Evolutionary conservation across 2,329 filamentous ascomycete genomes (phyloP).

Genomic region (Trichoderma polysporum): DNA sequence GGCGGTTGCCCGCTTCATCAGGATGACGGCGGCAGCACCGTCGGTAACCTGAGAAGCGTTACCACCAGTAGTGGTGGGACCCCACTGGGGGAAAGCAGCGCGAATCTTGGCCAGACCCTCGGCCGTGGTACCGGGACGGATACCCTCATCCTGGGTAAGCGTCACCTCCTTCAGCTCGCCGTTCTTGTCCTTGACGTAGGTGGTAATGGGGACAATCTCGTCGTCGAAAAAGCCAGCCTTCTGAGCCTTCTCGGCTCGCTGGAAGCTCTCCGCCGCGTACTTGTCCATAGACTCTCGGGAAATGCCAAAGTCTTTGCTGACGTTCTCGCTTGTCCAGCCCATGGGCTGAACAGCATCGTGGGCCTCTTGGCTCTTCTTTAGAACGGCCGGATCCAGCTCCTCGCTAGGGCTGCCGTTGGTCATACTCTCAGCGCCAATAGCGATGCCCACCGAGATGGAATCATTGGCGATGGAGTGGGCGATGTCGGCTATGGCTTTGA

Average conservation of each 20-base stretch:
- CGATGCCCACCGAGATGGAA: conserved; percentile 83
- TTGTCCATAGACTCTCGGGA: conserved; percentile 76
- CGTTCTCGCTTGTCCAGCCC: conserved; percentile 98
- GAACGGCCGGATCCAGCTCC: conserved; percentile 76
- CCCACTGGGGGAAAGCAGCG: conserved; percentile 86
- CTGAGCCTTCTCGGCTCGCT: conserved; percentile 83
- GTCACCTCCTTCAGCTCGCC: conserved; percentile 76
- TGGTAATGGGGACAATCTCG: conserved; percentile 87
- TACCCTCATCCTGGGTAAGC: conserved; percentile 83
- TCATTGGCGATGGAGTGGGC: conserved; percentile 80
- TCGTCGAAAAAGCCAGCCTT: conserved; percentile 90
- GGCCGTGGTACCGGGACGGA: conserved; percentile 83
- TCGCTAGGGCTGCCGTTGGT: conserved; percentile 64
- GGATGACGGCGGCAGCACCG: conserved; percentile 81
- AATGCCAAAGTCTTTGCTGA: conserved; percentile 86
- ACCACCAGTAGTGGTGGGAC: conserved; percentile 74
- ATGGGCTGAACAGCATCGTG: conserved; percentile 89
- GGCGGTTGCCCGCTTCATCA: conserved; percentile 94
- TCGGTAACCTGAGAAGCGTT: conserved; percentile 96
- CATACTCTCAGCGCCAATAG: conserved; percentile 89
- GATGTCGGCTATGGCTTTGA: conserved; percentile 94
- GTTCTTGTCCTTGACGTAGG: conserved; percentile 79
- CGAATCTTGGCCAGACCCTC: conserved; percentile 83
- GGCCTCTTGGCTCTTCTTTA: conserved; percentile 70
- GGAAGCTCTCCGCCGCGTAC: conserved; percentile 85